Evolutionary conservation across 2,329 filamentous ascomycete genomes (phyloP), one percentile per base, ranked within the genome.

Genomic region (Claviceps capensis): DNA sequence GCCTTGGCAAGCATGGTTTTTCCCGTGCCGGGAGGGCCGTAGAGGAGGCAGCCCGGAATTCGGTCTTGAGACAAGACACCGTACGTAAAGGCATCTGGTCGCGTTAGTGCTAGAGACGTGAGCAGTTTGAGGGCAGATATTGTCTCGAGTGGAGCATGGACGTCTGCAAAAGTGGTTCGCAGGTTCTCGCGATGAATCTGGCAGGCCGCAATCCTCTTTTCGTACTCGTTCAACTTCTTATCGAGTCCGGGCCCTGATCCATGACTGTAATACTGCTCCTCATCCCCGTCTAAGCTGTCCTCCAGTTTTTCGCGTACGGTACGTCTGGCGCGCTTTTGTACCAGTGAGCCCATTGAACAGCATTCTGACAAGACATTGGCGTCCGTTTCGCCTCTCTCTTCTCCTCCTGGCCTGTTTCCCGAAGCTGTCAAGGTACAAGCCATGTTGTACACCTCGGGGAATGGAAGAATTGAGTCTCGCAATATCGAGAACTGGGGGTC

Each of bases 51-150:
- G 14, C 93, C 93, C 0, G 90, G 87, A 48, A 98, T 94, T 60
- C 88, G 86, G 63, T 97, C 90, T 0, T 83, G 88, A 2, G 89
- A 86, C 13, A 98, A 77, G 4, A 98, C 88, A 67, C 93, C 93
- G 59, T 98, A 98, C 11, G 83, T 83, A 68, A 97, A 98, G n/a
- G 90, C 91, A 56, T 97, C 90, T 0, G 93, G 93, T 0, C 91
- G 82, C 49, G 88, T 75, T 5, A 98, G 75, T 0, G 90, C 93
- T 17, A 98, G 73, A 1, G 87, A 88, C 0, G 93, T 98, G 49
- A 97, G 76, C 5, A 88, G 88, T 64, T 91, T 89, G 51, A 98
- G 75, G 1, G 90, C 86, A 22, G 93, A 87, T 34, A 94, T 85
- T 2, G 88, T 95, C 54, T 90, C 88, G 0, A 76, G 69, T 0